Evolutionary conservation across 225 moss, liverwort and hornwort species (phyloP), one percentile per base, ranked within the genome.

Genomic region (Pseudisothecium myosuroides): DNA sequence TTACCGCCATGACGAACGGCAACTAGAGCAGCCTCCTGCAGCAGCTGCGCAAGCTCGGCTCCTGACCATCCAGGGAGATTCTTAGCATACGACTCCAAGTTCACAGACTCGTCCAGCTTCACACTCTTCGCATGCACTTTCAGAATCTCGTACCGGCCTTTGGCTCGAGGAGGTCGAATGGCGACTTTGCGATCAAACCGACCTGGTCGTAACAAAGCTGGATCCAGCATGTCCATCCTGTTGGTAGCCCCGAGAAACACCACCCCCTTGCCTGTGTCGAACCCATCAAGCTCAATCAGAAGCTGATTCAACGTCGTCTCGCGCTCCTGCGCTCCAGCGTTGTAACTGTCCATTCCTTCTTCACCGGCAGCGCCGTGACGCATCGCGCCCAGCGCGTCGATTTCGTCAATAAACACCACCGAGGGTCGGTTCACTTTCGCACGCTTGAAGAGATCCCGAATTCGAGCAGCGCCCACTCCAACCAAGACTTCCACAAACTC

Each of bases 191-290:
- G 97, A 86, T 97, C 97, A 45, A 99, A 99, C 64, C 98, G 96
- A 65, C 98, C 98, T 20, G 98, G 98, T 52, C 98, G 94, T 85
- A 99, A 85, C 87, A 99, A 92, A 79, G 98, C 98, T 47, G 98
- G 98, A 92, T 99, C 98, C 83, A 99, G 90, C 98, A 99, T 99
- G 83, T 99, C 97, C 98, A 99, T 99, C 79, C 98, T 93, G 90
- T 99, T 99, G 47, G 98, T 99, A 14, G 98, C 98, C 36, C 98
- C 98, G 80, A 99, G 85, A 90, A 97, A 99, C 37, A 99, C 98
- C 87, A 99, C 98, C 50, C 98, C 98, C 90, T 99, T 99, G 79
- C 98, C 98, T 13, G 98, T 99, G 83, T 99, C 98, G 76, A 99
- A 97, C 6, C 98, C 98, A 88, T 99, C 98, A 5, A 99, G 95